These are phyloP conservation scores for Furcasterigmium sp. DNA, from an alignment of 2,329 filamentous ascomycete species.

Conservation along the genomic window DNA sequence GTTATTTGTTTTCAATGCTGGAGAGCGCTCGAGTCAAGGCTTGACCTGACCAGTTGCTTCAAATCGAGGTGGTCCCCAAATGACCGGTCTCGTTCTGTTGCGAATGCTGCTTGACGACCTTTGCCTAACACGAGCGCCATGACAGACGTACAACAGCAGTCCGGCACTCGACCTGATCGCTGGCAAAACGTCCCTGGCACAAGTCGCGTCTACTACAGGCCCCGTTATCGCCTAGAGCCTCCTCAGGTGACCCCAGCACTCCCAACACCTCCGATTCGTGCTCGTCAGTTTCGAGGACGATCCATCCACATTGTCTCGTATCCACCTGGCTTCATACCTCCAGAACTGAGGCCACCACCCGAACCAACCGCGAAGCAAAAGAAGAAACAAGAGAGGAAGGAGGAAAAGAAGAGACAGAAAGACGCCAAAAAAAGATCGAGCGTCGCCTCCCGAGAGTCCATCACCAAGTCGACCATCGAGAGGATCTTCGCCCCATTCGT, in stretches of 20 bases:
- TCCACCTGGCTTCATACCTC: slow-evolving; percentile 36
- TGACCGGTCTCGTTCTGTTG: neutral
- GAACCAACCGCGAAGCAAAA: slow-evolving; percentile 26
- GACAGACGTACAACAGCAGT: slow-evolving; percentile 12
- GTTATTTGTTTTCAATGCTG: slow-evolving; percentile 1
- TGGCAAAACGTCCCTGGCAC: slow-evolving; percentile 10
- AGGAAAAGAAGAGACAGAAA: neutral
- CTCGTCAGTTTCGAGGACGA: slow-evolving; percentile 31
- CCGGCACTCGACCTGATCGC: slow-evolving; percentile 10
- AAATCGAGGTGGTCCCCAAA: neutral
- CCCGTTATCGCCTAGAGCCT: slow-evolving; percentile 12
- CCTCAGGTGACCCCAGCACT: slow-evolving; percentile 11
- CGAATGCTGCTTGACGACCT: neutral
- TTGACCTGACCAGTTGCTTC: neutral
- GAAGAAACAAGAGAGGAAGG: slow-evolving; percentile 13
- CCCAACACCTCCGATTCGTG: slow-evolving; percentile 31
- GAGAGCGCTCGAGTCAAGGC: neutral
- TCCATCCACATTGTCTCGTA: slow-evolving; percentile 37
- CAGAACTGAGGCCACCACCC: slow-evolving; percentile 34
- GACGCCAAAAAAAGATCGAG: slow-evolving; percentile 1
- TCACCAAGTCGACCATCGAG: neutral
- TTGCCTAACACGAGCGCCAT: slow-evolving; percentile 7
- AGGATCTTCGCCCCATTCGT: slow-evolving; percentile 2
- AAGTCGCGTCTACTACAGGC: slow-evolving; percentile 23
- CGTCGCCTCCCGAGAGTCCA: neutral